phyloP scores from a whole-genome alignment of 163 green algal genomes.

The Scenedesmus sp. region DNA sequence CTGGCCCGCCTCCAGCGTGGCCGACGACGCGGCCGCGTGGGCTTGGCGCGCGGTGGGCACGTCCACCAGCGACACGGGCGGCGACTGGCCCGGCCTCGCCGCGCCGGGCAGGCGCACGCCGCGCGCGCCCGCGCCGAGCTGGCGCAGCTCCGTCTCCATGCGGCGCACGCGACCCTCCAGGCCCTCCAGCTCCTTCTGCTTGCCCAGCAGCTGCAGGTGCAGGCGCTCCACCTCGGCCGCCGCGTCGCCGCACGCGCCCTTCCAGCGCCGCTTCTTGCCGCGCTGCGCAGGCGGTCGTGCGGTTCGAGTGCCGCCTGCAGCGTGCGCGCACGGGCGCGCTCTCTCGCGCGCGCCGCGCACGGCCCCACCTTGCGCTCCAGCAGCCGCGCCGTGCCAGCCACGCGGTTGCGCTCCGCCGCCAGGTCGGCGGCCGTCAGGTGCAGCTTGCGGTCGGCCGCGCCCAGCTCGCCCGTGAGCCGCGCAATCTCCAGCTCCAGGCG shows the following conservation, averaged over 20 bases:
- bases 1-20: neutral
- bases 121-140: neutral
- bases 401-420: constrained; percentile 26
- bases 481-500: constrained; percentile 37
- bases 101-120: neutral
- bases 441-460: constrained; percentile 14
- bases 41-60: constrained; percentile 10
- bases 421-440: constrained; percentile 33
- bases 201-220: constrained; percentile 35
- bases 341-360: too few species aligned
- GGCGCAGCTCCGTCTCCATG: constrained; percentile 32
- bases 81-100: too few species aligned
- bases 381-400: neutral
- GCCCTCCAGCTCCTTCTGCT: constrained; percentile 24
- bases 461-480: constrained; percentile 26
- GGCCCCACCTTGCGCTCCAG: constrained; percentile 42
- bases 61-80: neutral
- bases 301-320: too few species aligned
- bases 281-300: constrained; percentile 8
- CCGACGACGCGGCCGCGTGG: constrained; percentile 4
- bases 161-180: constrained; percentile 15
- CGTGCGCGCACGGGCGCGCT: too few species aligned
- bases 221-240: constrained; percentile 9
- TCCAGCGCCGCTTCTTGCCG: constrained; percentile 45
- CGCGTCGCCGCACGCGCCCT: constrained; percentile 4